Evolutionary conservation across 164 flowering plant species (phyloP).

Genomic region (Annona cherimola): DNA sequence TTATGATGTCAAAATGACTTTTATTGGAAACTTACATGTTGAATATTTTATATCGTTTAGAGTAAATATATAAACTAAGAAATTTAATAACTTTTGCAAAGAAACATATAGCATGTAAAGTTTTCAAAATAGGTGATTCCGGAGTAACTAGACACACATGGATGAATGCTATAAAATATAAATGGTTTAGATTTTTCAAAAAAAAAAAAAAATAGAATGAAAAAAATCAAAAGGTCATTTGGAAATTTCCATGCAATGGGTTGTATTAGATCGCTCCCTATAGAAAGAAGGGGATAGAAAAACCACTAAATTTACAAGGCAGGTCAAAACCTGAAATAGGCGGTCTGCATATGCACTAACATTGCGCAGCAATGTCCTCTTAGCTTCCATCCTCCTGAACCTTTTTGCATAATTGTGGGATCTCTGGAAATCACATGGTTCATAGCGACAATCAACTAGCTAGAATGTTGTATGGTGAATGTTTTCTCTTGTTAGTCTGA

Average conservation of each 20-base stretch:
- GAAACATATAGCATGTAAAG: too few species aligned
- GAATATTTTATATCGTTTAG: too few species aligned
- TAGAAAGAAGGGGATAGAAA: background rate
- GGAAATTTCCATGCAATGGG: background rate
- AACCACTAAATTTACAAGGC: background rate
- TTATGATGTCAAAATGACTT: too few species aligned
- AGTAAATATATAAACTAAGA: too few species aligned
- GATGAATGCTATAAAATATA: too few species aligned
- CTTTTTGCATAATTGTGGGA: constrained; percentile 30
- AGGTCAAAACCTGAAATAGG: constrained; percentile 52
- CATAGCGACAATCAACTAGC: background rate
- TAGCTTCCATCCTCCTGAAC: constrained; percentile 33
- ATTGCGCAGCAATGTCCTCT: constrained; percentile 49
- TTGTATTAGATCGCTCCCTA: background rate
- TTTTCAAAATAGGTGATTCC: too few species aligned
- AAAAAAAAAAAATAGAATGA: too few species aligned
- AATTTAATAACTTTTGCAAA: too few species aligned
- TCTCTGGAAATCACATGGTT: constrained; percentile 32
- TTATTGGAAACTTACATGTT: too few species aligned
- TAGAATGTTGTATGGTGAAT: background rate
- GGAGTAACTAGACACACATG: too few species aligned
- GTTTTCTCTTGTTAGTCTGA: background rate
- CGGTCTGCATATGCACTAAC: constrained; percentile 55
- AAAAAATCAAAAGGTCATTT: too few species aligned
- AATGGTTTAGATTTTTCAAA: too few species aligned